Percentiles rank a stretch among this genome's conserved stretches.
These are phyloP conservation scores for Mycena maculata DNA, from an alignment of 768 basidiomycete species.

Conservation along the genomic window DNA sequence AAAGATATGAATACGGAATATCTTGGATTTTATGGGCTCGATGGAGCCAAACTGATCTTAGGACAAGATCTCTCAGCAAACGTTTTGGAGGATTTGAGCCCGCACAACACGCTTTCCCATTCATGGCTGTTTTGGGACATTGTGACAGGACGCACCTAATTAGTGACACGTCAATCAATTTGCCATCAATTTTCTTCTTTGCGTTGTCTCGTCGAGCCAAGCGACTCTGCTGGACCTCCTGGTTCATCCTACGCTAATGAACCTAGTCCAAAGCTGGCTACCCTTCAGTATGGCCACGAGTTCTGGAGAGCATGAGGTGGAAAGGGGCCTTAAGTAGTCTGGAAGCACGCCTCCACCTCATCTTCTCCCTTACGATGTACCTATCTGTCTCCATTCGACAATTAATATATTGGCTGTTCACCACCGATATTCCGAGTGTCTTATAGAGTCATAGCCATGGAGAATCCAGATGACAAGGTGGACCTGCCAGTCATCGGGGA, in stretches of 20 bases:
- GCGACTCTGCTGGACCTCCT: too few relatives aligned
- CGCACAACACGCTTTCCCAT: not conserved
- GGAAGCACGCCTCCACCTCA: constrained; percentile 18
- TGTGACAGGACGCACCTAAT: constrained; percentile 15
- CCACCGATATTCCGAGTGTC: constrained; percentile 17
- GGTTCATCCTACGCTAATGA: too few relatives aligned
- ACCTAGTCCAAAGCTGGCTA: constrained; percentile 1
- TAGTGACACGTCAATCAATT: constrained; percentile 1
- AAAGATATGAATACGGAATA: too few relatives aligned
- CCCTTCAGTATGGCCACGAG: not conserved
- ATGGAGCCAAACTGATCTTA: not conserved
- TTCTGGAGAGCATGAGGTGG: not conserved
- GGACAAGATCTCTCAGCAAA: not conserved
- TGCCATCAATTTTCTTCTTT: too few relatives aligned
- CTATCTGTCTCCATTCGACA: constrained; percentile 14
- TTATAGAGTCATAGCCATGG: not conserved
- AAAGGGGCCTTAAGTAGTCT: not conserved
- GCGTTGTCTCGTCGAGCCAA: too few relatives aligned
- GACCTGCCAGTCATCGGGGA: not conserved
- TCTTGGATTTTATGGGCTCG: constrained; percentile 20
- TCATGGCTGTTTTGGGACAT: not conserved
- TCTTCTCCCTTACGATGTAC: constrained; percentile 26
- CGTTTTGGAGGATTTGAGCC: not conserved
- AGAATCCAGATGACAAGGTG: not conserved
- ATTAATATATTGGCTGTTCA: constrained; percentile 21